Evolutionary conservation across 2,329 filamentous ascomycete genomes (phyloP).

Genomic region (Fusarium fracticaudum): DNA sequence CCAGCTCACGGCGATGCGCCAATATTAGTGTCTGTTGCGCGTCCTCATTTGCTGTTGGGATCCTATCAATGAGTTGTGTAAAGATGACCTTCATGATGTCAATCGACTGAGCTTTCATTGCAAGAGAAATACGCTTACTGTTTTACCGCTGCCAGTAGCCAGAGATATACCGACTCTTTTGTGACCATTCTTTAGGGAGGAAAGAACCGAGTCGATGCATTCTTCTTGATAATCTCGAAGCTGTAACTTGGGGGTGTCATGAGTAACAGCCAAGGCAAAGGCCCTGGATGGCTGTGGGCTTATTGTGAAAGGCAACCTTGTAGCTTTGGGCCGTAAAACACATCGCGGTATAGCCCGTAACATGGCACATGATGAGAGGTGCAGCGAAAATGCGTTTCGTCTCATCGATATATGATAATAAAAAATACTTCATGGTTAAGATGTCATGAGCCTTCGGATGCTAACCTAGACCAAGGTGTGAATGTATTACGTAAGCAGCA

Average conservation of each 20-base stretch:
- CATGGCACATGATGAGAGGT: slow-evolving; percentile 51
- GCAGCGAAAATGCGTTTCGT: slow-evolving; percentile 2
- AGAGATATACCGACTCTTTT: slow-evolving; percentile 85
- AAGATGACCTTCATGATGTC: slow-evolving; percentile 78
- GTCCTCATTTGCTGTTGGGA: slow-evolving; percentile 62
- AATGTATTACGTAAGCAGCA: slow-evolving; percentile 34
- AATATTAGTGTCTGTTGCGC: slow-evolving; percentile 85
- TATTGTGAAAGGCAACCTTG: slow-evolving; percentile 8
- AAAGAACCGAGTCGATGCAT: slow-evolving; percentile 84
- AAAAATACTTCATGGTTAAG: not conserved
- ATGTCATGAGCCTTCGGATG: not conserved
- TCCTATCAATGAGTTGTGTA: slow-evolving; percentile 88
- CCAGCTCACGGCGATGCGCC: slow-evolving; percentile 90
- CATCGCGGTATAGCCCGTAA: slow-evolving; percentile 45
- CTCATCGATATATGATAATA: slow-evolving; percentile 9
- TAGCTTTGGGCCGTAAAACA: slow-evolving; percentile 35
- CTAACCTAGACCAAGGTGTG: not conserved
- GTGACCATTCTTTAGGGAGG: slow-evolving; percentile 74
- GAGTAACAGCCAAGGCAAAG: slow-evolving; percentile 36
- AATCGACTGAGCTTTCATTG: slow-evolving; percentile 1
- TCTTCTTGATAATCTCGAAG: slow-evolving; percentile 91
- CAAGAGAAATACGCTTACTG: slow-evolving; percentile 60
- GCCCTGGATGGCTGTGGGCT: slow-evolving; percentile 28
- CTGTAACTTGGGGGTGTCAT: slow-evolving; percentile 54
- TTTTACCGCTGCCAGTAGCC: slow-evolving; percentile 90